phyloP scores from a whole-genome alignment of 768 basidiomycete species.

The Pholiota molesta region DNA sequence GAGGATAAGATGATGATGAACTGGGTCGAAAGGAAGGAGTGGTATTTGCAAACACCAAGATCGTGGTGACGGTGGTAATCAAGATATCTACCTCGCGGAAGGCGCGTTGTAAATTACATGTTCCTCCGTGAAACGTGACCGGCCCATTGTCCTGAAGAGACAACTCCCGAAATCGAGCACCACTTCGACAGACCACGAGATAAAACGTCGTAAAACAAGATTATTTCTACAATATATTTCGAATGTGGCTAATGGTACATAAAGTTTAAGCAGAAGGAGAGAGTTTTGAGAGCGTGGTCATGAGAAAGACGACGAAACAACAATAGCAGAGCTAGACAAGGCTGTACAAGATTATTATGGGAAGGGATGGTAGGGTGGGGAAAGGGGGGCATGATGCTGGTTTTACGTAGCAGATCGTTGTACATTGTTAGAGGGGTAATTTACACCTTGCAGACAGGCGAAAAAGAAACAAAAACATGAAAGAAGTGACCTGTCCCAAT shows the following conservation, averaged over 20 bases:
- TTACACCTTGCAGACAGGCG: conserved; percentile 26
- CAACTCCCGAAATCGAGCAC: background rate
- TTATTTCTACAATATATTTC: conserved; percentile 43
- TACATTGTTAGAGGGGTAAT: conserved; percentile 28
- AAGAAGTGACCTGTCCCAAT: conserved; percentile 29
- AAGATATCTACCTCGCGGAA: conserved; percentile 19
- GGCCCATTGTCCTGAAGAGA: conserved; percentile 5
- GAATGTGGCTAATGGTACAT: conserved; percentile 43
- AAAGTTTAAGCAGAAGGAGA: conserved; percentile 28
- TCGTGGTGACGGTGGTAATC: conserved; percentile 12
- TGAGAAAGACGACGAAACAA: conserved; percentile 24
- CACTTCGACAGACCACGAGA: background rate
- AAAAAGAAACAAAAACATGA: conserved; percentile 28
- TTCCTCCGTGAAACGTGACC: conserved; percentile 19
- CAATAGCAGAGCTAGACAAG: conserved; percentile 31
- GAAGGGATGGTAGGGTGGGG: conserved; percentile 31
- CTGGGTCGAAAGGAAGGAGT: conserved; percentile 15
- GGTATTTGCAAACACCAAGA: conserved; percentile 8
- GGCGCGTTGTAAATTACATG: conserved; percentile 25
- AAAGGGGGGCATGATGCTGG: conserved; percentile 28
- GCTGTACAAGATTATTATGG: conserved; percentile 30
- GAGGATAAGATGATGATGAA: conserved; percentile 4
- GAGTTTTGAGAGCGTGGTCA: conserved; percentile 25
- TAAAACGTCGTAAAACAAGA: conserved; percentile 5
- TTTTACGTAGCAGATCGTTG: conserved; percentile 34